phyloP scores from a whole-genome alignment of 2,329 filamentous ascomycete species.

The Epichloe baconii region DNA sequence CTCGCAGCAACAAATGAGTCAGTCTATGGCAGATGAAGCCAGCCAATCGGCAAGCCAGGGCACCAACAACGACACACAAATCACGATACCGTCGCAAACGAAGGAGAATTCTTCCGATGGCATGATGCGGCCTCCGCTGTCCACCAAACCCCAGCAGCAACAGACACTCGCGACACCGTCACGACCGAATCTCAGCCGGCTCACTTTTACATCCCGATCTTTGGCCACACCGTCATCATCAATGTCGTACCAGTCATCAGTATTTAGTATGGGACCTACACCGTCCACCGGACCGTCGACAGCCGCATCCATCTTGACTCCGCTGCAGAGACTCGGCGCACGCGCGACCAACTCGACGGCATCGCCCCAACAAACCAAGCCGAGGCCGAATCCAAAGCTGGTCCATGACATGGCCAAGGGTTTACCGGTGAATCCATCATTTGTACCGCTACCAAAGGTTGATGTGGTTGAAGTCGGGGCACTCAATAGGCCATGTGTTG shows the following conservation, averaged over 20 bases:
- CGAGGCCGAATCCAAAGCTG: slow-evolving; percentile 13
- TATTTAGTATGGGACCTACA: slow-evolving; percentile 23
- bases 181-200: slow-evolving; percentile 19
- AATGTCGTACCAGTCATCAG: slow-evolving; percentile 20
- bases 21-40: slow-evolving; percentile 1
- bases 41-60: slow-evolving; percentile 2
- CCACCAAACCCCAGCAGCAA: slow-evolving; percentile 9
- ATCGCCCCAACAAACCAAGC: slow-evolving; percentile 18
- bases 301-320: slow-evolving; percentile 32
- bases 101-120: neutral
- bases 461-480: slow-evolving; percentile 40
- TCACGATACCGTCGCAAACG: neutral
- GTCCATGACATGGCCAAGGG: slow-evolving; percentile 18
- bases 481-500: slow-evolving; percentile 28
- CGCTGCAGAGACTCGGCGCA: slow-evolving; percentile 39
- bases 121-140: slow-evolving; percentile 17
- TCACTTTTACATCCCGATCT: slow-evolving; percentile 19
- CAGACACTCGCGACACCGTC: slow-evolving; percentile 17
- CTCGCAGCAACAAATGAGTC: slow-evolving; percentile 9
- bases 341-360: slow-evolving; percentile 22
- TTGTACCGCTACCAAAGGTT: slow-evolving; percentile 41
- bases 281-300: slow-evolving; percentile 31
- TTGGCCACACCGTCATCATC: slow-evolving; percentile 23
- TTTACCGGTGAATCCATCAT: slow-evolving; percentile 37
- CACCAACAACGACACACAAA: neutral